A percentile compares a stretch with the other conserved stretches of the same genome.
Evolutionary conservation across 352 stramenopile species (phyloP).

Genomic region (Plasmopara muralis): DNA sequence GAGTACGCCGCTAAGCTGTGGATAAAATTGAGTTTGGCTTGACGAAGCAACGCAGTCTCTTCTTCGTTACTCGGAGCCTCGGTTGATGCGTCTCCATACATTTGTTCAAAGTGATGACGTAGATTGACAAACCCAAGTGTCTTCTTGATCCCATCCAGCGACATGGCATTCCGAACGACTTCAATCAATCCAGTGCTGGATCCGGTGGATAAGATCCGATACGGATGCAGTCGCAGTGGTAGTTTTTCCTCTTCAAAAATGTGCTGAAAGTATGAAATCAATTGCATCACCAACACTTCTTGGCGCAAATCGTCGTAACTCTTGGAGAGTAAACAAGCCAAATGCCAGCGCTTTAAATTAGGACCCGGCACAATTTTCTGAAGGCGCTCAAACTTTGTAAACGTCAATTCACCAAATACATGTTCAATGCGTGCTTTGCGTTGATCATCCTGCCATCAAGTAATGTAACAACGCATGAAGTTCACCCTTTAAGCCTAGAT

Average conservation of each 20-base stretch:
- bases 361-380: conserved; percentile 8
- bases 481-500: neutral
- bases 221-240: conserved; percentile 90
- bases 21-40: conserved; percentile 76
- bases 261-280: conserved; percentile 93
- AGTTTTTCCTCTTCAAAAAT: conserved; percentile 90
- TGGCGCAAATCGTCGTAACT: conserved; percentile 97
- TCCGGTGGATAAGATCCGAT: conserved; percentile 95
- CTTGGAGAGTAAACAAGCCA: conserved; percentile 91
- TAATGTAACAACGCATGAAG: neutral
- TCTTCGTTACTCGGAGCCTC: conserved; percentile 32
- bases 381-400: conserved; percentile 39
- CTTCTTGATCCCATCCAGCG: conserved; percentile 96
- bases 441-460: conserved; percentile 20
- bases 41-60: conserved; percentile 34
- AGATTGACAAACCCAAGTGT: conserved; percentile 79
- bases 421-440: conserved; percentile 46
- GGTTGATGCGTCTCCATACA: conserved; percentile 73
- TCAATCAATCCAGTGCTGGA: conserved; percentile 93
- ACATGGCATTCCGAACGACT: conserved; percentile 93
- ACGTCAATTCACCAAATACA: conserved; percentile 69
- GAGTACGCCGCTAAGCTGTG: conserved; percentile 93
- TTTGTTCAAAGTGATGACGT: conserved; percentile 88
- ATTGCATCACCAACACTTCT: conserved; percentile 96
- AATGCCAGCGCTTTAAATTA: conserved; percentile 28